Conservation (phyloP, 805 yeast species). For the Limtongia smithiae region DNA sequence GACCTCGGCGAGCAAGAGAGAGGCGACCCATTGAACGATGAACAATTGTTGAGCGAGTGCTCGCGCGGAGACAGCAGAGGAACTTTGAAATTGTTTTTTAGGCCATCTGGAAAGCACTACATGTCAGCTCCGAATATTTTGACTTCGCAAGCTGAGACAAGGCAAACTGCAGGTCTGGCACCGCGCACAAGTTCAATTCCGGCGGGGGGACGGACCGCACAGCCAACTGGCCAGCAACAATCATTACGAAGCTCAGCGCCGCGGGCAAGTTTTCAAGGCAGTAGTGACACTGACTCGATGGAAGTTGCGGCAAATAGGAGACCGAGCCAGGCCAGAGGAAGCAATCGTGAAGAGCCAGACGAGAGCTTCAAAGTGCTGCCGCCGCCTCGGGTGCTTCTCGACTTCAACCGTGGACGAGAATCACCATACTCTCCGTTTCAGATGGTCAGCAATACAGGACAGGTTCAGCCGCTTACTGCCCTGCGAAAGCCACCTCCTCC, state of each 20-base stretch:
- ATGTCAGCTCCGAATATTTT: conserved; percentile 13
- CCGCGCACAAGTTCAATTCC: too few relatives aligned
- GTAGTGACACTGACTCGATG: too few relatives aligned
- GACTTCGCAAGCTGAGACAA: background rate
- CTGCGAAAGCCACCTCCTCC: conserved; percentile 25
- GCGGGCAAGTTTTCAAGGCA: too few relatives aligned
- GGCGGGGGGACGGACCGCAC: too few relatives aligned
- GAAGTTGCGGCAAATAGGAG: too few relatives aligned
- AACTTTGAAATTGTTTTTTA: conserved; percentile 28
- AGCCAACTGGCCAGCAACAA: too few relatives aligned
- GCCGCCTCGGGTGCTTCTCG: conserved; percentile 17
- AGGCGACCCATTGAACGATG: conserved; percentile 25
- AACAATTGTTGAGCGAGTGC: conserved; percentile 16
- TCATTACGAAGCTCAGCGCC: too few relatives aligned
- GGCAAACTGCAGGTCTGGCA: background rate
- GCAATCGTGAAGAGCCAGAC: background rate
- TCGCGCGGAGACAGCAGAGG: conserved; percentile 23
- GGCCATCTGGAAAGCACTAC: conserved; percentile 4
- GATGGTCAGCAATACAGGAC: background rate
- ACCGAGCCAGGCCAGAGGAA: too few relatives aligned
- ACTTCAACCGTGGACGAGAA: conserved; percentile 20
- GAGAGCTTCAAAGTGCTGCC: conserved; percentile 19
- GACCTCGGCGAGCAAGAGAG: conserved; percentile 24
- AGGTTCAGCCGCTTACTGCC: conserved; percentile 13
- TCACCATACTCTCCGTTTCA: conserved; percentile 17